phyloP scores from a whole-genome alignment of 2,329 filamentous ascomycete genomes.

The Colletotrichum chlorophyti region DNA sequence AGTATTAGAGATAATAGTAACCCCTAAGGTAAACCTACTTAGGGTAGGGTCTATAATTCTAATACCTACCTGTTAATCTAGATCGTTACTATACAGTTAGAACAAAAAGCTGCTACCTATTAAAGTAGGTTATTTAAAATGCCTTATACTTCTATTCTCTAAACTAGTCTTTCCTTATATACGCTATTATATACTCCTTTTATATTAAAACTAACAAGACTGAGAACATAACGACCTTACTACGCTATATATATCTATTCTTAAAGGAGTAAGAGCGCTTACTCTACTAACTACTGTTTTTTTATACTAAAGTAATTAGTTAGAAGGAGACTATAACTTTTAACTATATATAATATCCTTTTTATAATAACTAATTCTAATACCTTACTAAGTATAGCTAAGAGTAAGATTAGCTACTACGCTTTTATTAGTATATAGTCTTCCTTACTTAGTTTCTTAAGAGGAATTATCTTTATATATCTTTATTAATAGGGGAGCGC shows the following conservation, averaged over 20 bases:
- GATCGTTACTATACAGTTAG: too few species aligned
- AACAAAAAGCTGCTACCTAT: too few species aligned
- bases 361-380: neutral
- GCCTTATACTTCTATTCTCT: too few species aligned
- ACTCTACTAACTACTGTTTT: neutral
- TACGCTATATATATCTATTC: neutral
- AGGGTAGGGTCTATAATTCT: too few species aligned
- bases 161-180: too few species aligned
- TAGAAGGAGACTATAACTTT: neutral
- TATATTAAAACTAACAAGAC: too few species aligned
- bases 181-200: too few species aligned
- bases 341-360: neutral
- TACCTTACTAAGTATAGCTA: slow-evolving; percentile 35
- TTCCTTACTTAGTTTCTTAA: slow-evolving; percentile 35
- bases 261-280: neutral
- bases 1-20: neutral
- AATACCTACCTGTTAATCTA: too few species aligned
- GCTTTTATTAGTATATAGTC: slow-evolving; percentile 36
- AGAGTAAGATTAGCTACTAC: slow-evolving; percentile 35
- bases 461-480: slow-evolving; percentile 35
- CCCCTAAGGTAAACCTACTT: too few species aligned
- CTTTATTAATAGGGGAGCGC: slow-evolving; percentile 1
- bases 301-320: neutral
- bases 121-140: too few species aligned
- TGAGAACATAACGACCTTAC: neutral